Percentiles rank a stretch among this genome's conserved stretches.
These are phyloP conservation scores for Hyaloscypha variabilis DNA, from an alignment of 495 filamentous ascomycete genomes.

Conservation along the genomic window DNA sequence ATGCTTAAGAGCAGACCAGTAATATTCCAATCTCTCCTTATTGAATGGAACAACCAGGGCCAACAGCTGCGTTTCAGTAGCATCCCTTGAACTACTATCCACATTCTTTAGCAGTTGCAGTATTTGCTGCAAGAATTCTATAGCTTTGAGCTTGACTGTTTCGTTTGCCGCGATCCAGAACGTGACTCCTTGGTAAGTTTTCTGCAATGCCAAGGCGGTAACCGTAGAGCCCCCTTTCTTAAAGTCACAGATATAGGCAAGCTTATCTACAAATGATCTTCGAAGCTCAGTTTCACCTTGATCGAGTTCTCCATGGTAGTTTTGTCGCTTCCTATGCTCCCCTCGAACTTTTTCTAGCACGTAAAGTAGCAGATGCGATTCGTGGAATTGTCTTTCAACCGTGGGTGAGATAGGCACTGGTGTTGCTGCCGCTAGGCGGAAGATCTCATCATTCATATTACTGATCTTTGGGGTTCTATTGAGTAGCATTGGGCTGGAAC, in stretches of 20 bases:
- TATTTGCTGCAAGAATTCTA: slow-evolving; percentile 7
- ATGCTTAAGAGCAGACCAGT: not conserved
- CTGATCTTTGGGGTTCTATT: not conserved
- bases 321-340: slow-evolving; percentile 12
- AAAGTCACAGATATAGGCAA: slow-evolving; percentile 14
- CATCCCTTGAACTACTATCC: not conserved
- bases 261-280: slow-evolving; percentile 2
- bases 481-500: not conserved
- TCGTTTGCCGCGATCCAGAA: slow-evolving; percentile 13
- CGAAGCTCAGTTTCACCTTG: slow-evolving; percentile 10
- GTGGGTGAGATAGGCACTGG: not conserved
- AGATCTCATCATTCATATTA: not conserved
- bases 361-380: slow-evolving; percentile 9
- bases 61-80: slow-evolving; percentile 3
- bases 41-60: slow-evolving; percentile 4
- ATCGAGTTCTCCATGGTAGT: slow-evolving; percentile 9
- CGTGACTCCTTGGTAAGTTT: not conserved
- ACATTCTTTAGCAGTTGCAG: slow-evolving; percentile 3
- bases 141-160: not conserved
- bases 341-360: slow-evolving; percentile 11
- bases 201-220: slow-evolving; percentile 5
- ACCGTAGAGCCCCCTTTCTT: slow-evolving; percentile 6
- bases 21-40: slow-evolving; percentile 2
- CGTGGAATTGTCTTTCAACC: slow-evolving; percentile 8
- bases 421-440: slow-evolving; percentile 8